These are phyloP conservation scores for Astrothelium subdiscretum DNA, from an alignment of 495 filamentous ascomycete genomes.

Conservation along the genomic window DNA sequence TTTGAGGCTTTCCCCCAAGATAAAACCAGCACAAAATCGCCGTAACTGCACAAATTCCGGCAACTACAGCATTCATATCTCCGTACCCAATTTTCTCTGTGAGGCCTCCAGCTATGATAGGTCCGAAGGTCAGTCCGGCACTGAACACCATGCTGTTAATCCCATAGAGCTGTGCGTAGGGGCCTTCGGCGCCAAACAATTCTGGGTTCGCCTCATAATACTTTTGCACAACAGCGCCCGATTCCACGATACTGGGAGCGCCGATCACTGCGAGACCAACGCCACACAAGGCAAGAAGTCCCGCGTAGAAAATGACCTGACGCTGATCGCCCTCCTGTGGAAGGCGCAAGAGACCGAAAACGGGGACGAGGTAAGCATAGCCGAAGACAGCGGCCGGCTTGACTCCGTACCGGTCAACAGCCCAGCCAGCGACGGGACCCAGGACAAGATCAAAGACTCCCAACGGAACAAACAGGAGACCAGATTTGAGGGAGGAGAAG, in stretches of 20 bases:
- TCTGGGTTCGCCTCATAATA: conserved; percentile 32
- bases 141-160: conserved; percentile 43
- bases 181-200: conserved; percentile 36
- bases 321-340: conserved; percentile 26
- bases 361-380: conserved; percentile 36
- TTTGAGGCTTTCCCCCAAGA: conserved; percentile 36
- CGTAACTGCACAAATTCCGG: conserved; percentile 32
- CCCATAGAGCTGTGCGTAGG: conserved; percentile 49
- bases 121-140: conserved; percentile 40
- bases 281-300: conserved; percentile 38
- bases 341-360: conserved; percentile 42
- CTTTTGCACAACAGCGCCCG: conserved; percentile 26
- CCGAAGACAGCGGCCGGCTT: conserved; percentile 37
- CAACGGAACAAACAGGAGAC: conserved; percentile 47
- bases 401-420: conserved; percentile 41
- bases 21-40: conserved; percentile 35
- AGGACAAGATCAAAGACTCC: conserved; percentile 38
- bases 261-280: conserved; percentile 38
- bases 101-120: conserved; percentile 35
- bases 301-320: conserved; percentile 34
- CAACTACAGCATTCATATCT: conserved; percentile 46
- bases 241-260: conserved; percentile 29
- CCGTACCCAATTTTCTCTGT: conserved; percentile 43
- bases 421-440: conserved; percentile 40
- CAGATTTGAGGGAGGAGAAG: conserved; percentile 46